These are phyloP conservation scores for Cubamyces lactineus DNA, from an alignment of 768 basidiomycete species.

Conservation along the genomic window DNA sequence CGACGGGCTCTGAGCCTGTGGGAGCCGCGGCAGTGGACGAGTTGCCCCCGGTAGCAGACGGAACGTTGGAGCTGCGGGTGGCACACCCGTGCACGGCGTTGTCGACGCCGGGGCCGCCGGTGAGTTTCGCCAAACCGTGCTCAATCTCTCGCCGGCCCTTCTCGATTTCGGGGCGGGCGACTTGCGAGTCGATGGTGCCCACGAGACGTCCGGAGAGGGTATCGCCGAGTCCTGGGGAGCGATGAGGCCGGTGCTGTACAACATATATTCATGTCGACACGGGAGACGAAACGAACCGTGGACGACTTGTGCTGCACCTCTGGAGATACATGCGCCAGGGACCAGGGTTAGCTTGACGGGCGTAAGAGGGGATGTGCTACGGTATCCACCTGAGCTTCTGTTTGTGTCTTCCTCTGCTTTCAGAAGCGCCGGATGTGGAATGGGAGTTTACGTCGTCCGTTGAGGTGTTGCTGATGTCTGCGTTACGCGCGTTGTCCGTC, in stretches of 20 bases:
- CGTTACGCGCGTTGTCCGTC: slow-evolving; percentile 1
- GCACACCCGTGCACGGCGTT: neutral
- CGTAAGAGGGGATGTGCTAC: neutral
- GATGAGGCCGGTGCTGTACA: neutral
- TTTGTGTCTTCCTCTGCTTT: neutral
- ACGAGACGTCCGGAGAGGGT: slow-evolving; percentile 22
- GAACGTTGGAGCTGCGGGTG: neutral
- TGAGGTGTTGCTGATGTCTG: neutral
- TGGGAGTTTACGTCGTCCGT: too few relatives aligned
- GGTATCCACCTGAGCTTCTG: slow-evolving; percentile 16
- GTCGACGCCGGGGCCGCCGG: slow-evolving; percentile 6
- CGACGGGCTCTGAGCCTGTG: neutral
- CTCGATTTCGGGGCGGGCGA: slow-evolving; percentile 9
- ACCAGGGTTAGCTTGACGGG: neutral
- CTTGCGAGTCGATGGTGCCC: slow-evolving; percentile 13
- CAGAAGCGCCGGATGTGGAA: neutral
- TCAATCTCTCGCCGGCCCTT: slow-evolving; percentile 19
- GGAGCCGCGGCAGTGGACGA: neutral
- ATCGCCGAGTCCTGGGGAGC: slow-evolving; percentile 17
- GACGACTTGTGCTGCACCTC: slow-evolving; percentile 19
- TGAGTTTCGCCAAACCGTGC: slow-evolving; percentile 20
- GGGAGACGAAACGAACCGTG: slow-evolving; percentile 13
- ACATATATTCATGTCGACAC: neutral
- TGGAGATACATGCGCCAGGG: neutral
- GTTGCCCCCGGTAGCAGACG: neutral